Base-by-base conservation (phyloP, 345 rosid species). In the Populus davidiana region DNA sequence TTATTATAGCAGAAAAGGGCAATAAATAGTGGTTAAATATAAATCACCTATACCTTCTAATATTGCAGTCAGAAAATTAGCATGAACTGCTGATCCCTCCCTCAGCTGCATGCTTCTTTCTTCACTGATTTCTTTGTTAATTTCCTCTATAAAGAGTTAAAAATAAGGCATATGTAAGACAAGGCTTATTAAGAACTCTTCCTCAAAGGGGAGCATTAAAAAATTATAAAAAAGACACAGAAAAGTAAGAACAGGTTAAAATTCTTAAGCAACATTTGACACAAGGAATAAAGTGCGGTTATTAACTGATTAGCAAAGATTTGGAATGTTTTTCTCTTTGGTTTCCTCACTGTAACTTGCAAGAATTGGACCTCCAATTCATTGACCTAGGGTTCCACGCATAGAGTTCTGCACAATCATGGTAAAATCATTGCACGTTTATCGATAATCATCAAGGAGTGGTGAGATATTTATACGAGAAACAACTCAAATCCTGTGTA, bases 381-480 rank as follows among this genome's bases (percentile, higher is more conserved):
- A 25, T 52, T 72, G 73, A 72, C 82, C 35, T 61, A 3, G 10
- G 67, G 50, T 70, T 72, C 2, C 16, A 43, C 4, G 23, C 69
- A 49, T 20, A 6, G 65, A 23, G 12, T 74, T 82, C 43, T 71
- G 75, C 75, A 75, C 73, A 80, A 62, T 80, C 85, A 82, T 78
- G 85, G 81, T 79, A 43, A 80, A 72, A 78, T 83, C 68, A 85
- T 75, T 83, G 71, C 81, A 64, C 82, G 54, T 67, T 35, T 41
- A 76, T 67, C 81, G 76, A 82, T 87, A 68, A 74, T 79, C 16
- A 67, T 36, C 25, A 1, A 47, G 50, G 50, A 47, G 50, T 47
- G 50, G 50, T 13, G 50, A 14, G 4, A 4, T 33, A 33, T 33
- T 33, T 33, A 33, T 33, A 33, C 5, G 36, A 0, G 36, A 33